Base-by-base conservation (phyloP, 2,329 filamentous ascomycete species). In the Emmonsia crescens region DNA sequence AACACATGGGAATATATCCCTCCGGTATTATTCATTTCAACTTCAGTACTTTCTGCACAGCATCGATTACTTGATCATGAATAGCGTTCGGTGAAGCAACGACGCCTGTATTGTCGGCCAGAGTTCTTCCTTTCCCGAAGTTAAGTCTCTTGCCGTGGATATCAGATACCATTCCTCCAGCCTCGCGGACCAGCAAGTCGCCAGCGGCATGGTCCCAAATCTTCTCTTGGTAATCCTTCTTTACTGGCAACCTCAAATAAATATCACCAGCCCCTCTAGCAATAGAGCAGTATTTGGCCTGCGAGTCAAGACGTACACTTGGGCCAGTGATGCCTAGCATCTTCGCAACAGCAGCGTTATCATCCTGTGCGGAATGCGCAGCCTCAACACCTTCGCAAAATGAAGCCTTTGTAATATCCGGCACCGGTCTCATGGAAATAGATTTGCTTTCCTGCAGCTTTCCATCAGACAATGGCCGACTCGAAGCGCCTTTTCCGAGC, bases 201-300 rank as follows among this genome's bases (percentile, higher is more conserved):
- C 94, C 94, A 14, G 93, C 94, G 21, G 94, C 94, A 75, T 99
- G 94, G 73, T 99, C 94, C 94, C 94, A 99, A 68, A 99, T 99
- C 84, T 99, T 99, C 82, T 99, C 94, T 74, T 96, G 86, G 78
- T 99, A 99, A 60, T 88, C 87, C 68, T 87, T 88, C 73, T 85
- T 89, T 33, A 90, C 88, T 3, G 94, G 94, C 62, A 99, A 79
- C 60, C 95, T 85, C 62, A 99, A 83, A 77, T 99, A 99, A 66
- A 99, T 87, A 72, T 99, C 94, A 57, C 92, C 94, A 5, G 92
- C 91, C 54, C 94, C 94, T 65, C 94, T 83, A 42, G 94, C 94
- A 73, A 99, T 96, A 42, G 89, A 94, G 64, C 88, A 93, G 77
- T 99, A 99, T 78, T 99, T 99, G 69, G 94, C 93, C 78, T 99